Evolutionary conservation across 1,284 basidiomycete genomes (phyloP), one percentile per base, ranked within the genome.

Genomic region (Coniferiporia sulphurascens): DNA sequence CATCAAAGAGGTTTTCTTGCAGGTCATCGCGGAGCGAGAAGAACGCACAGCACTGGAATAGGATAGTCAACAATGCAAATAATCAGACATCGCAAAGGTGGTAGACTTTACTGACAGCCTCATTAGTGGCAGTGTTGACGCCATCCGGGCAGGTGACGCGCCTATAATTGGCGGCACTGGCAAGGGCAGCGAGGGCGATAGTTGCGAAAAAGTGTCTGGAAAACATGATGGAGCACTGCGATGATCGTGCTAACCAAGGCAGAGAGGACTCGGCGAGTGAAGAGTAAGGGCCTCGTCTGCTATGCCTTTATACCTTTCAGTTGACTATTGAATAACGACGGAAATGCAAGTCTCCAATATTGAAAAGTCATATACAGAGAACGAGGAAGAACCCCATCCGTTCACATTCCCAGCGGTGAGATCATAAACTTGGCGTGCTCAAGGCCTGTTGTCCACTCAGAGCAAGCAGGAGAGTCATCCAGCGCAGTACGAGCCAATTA

Each of bases 1-100:
- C 55, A 10, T 65, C 64, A 50, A 65, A 66, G 35, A 65, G 52
- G 21, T 58, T 62, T 12, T 41, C 35, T 45, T 66, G 63, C 15
- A 67, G 52, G 48, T 65, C 62, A 34, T 66, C 65, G n/a, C 65
- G 54, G 17, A 66, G 52, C 19, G 65, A 43, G 60, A 67, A 64
- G 49, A 67, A 60, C 12, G 54, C 63, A 46, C 65, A 66, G 49
- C 66, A 67, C 53, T 64, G 48, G 3, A 45, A 22, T 19, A 48
- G 3, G 15, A 19, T 4, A 35, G 21, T n/a, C 17, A n/a, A 21
- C 15, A 21, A 36, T 35, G 38, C 38, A 41, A 45, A 15, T 17
- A 19, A 27, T 27, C 12, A 45, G n/a, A 44, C 13, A 10, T 27
- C 15, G n/a, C n/a, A 38, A 9, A 6, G 48, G 12, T 13, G 27